Conservation (phyloP, 192 early-diverging fungal species). For the Umbelopsis vinacea region DNA sequence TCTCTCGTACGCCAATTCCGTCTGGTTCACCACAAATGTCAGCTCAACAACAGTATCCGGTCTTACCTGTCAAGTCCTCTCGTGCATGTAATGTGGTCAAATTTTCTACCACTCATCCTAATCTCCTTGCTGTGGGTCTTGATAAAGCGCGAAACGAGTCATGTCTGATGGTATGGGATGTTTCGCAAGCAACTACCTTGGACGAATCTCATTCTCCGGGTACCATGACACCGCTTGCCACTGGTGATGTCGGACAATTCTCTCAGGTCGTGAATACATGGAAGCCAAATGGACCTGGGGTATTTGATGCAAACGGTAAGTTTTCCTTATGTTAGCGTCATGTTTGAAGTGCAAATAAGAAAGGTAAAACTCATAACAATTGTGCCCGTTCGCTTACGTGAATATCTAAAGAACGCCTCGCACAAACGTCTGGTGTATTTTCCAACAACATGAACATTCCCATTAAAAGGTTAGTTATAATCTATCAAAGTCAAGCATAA, state of each 20-base stretch:
- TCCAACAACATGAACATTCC: background rate
- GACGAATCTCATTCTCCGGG: background rate
- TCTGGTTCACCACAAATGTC: slow-evolving; percentile 17
- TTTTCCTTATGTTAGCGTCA: background rate
- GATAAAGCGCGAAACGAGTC: slow-evolving; percentile 78
- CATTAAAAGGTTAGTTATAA: background rate
- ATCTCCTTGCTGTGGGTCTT: slow-evolving; percentile 67
- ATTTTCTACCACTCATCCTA: slow-evolving; percentile 66
- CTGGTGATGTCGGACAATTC: background rate
- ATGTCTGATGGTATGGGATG: slow-evolving; percentile 78
- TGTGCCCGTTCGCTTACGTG: background rate
- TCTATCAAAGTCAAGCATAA: background rate
- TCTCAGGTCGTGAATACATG: slow-evolving; percentile 5
- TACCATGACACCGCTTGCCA: slow-evolving; percentile 2
- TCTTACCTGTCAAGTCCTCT: slow-evolving; percentile 52
- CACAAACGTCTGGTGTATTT: background rate
- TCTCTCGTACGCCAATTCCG: background rate
- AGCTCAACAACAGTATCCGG: slow-evolving; percentile 40
- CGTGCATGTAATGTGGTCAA: slow-evolving; percentile 74
- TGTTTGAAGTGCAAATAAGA: background rate
- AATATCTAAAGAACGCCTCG: background rate
- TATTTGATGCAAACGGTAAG: slow-evolving; percentile 15
- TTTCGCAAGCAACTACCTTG: slow-evolving; percentile 48
- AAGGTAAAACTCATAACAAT: too few relatives aligned
- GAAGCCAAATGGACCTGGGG: background rate